Percentiles rank a stretch among this genome's conserved stretches.
Evolutionary conservation across 2,329 filamentous ascomycete genomes (phyloP).

Genomic region (Intubia oerlemansii): DNA sequence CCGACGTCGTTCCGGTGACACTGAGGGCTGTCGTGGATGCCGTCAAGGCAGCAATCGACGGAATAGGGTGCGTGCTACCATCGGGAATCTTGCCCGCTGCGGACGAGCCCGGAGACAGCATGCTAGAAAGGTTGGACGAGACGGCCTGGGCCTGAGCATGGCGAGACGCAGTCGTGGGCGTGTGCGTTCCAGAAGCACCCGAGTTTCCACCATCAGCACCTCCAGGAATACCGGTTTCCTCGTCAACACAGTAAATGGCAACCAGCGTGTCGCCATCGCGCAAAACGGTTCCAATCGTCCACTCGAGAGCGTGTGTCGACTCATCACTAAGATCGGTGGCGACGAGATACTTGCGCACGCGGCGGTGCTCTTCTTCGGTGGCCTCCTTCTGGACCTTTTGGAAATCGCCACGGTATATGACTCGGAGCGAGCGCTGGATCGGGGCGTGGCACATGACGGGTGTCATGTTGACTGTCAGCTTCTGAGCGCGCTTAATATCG

Average conservation of each 20-base stretch:
- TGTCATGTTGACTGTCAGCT: constrained; percentile 61
- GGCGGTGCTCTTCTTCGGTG: constrained; percentile 48
- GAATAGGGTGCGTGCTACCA: too few relatives aligned
- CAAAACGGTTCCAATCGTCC: constrained; percentile 89
- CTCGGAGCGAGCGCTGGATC: constrained; percentile 64
- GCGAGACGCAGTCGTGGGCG: constrained; percentile 35
- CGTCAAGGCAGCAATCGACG: too few relatives aligned
- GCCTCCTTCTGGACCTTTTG: constrained; percentile 53
- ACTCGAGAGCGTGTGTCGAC: constrained; percentile 85
- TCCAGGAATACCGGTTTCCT: constrained; percentile 48
- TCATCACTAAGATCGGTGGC: constrained; percentile 89
- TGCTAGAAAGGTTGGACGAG: too few relatives aligned
- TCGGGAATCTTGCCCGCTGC: too few relatives aligned
- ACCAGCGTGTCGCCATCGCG: constrained; percentile 87
- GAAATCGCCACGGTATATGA: constrained; percentile 80
- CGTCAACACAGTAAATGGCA: constrained; percentile 82
- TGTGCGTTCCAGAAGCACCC: too few relatives aligned
- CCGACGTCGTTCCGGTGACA: constrained; percentile 37
- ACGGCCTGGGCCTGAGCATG: constrained; percentile 56
- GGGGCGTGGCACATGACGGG: constrained; percentile 56
- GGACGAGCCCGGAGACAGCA: too few relatives aligned
- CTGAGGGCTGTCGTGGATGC: too few relatives aligned
- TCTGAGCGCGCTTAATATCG: constrained; percentile 76
- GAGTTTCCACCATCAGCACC: constrained; percentile 1
- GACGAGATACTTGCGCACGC: constrained; percentile 80